A percentile compares a stretch with the other conserved stretches of the same genome.
These are phyloP conservation scores for Dentiscutata heterogama DNA, from an alignment of 371 early-diverging fungal species.

Conservation along the genomic window DNA sequence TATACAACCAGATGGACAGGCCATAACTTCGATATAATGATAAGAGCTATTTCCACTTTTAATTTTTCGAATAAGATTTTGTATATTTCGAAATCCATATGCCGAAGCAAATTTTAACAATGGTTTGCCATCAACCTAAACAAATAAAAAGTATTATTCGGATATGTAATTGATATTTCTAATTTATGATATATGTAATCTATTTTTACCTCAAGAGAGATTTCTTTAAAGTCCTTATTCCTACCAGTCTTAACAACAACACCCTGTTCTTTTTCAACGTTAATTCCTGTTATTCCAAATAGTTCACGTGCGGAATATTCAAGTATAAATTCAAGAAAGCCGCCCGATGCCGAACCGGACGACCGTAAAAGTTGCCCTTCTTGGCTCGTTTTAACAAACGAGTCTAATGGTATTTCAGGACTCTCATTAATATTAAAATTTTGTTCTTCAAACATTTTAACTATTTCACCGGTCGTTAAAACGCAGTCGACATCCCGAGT, in stretches of 20 bases:
- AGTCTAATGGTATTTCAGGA: conserved; percentile 65
- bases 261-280: conserved; percentile 53
- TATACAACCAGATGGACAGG: conserved; percentile 93
- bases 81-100: conserved; percentile 97
- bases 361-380: conserved; percentile 64
- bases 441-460: conserved; percentile 81
- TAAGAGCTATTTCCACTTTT: conserved; percentile 76
- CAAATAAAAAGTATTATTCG: background rate
- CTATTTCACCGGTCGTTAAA: conserved; percentile 87
- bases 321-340: conserved; percentile 89
- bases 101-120: conserved; percentile 83
- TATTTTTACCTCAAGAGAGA: conserved; percentile 57
- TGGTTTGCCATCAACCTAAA: conserved; percentile 58
- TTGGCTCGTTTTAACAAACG: conserved; percentile 51
- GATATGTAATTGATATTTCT: background rate
- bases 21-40: conserved; percentile 98
- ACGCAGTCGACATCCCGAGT: conserved; percentile 97
- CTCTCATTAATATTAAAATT: conserved; percentile 59
- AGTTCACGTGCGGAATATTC: conserved; percentile 82
- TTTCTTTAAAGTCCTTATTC: conserved; percentile 86
- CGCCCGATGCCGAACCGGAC: conserved; percentile 90
- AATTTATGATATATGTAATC: background rate
- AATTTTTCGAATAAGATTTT: conserved; percentile 91
- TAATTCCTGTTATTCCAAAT: conserved; percentile 69
- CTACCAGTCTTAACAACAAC: conserved; percentile 74